These are phyloP conservation scores for Mentha longifolia DNA, from an alignment of 257 asterid species.

Conservation along the genomic window DNA sequence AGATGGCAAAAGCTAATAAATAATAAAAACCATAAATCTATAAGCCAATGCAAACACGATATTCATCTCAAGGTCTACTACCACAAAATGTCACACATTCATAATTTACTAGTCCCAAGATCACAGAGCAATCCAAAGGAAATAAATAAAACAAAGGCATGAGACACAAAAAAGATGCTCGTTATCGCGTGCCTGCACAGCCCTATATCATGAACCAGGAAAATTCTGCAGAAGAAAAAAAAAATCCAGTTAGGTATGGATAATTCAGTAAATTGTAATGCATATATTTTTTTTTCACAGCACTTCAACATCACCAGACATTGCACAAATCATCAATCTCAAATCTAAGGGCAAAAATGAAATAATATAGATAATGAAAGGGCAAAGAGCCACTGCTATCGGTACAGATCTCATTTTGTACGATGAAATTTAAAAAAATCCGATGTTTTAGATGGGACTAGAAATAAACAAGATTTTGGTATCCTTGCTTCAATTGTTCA, in stretches of 20 bases:
- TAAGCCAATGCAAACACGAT: neutral
- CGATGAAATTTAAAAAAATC: neutral
- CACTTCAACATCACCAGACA: neutral
- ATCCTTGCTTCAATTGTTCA: no score
- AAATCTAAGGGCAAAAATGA: neutral
- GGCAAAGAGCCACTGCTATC: no score
- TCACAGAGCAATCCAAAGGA: neutral
- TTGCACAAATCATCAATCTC: neutral
- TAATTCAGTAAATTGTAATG: neutral
- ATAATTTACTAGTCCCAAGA: neutral
- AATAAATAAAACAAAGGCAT: neutral
- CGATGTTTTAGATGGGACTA: neutral
- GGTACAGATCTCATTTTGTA: neutral
- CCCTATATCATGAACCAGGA: neutral
- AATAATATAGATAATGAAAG: neutral
- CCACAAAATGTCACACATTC: neutral
- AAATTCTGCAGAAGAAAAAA: conserved; percentile 30
- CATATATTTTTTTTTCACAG: neutral
- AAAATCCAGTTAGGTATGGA: neutral
- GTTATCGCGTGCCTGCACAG: neutral
- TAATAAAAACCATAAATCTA: neutral
- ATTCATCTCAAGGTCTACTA: neutral
- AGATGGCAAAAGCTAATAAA: neutral
- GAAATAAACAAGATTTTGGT: no score
- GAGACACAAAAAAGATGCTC: neutral